Base-by-base conservation (phyloP, 805 yeast species). In the Kluyveromyces lactis region DNA sequence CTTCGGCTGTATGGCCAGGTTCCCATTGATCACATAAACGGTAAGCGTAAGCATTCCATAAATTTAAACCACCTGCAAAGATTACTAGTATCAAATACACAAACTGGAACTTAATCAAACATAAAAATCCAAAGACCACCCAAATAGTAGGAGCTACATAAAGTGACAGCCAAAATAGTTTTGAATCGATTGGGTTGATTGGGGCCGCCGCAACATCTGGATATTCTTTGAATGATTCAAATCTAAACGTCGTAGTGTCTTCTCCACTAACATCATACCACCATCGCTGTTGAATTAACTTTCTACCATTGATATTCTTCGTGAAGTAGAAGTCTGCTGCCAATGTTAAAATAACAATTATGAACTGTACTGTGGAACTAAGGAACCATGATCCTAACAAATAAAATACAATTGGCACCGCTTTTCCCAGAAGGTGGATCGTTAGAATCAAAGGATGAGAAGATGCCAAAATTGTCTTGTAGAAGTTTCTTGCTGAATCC, bases 251-350 rank as follows among this genome's bases (percentile, higher is more conserved):
- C 5, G 51, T 43, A 4, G 49, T 45, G 10, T 49, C 45, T 10
- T 42, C 39, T 8, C 52, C 50, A 2, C 57, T 46, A 0, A 87
- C 71, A 56, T 90, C 97, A 57, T 90, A 92, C 96, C 97, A 90
- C 98, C 98, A 90, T 47, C 94, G 72, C 47, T 92, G 69, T 0
- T 97, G 97, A 4, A 92, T 97, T 41, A 90, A 62, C 41, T 86
- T 71, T 42, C 97, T 67, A 1, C 98, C 98, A 16, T 95, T 71
- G 18, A 90, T 83, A 60, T 90, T 90, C 56, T 90, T 92, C 18
- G 86, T 78, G 55, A 85, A 82, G 94, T 97, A 90, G 55, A 90
- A 90, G 59, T 90, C 98, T 1, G 86, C 86, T 0, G 95, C 84
- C 16, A 86, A 69, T 15, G 87, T 64, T 13, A 92, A 64, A 2